Base-by-base conservation (phyloP, 768 basidiomycete genomes). In the Obba rivulosa region DNA sequence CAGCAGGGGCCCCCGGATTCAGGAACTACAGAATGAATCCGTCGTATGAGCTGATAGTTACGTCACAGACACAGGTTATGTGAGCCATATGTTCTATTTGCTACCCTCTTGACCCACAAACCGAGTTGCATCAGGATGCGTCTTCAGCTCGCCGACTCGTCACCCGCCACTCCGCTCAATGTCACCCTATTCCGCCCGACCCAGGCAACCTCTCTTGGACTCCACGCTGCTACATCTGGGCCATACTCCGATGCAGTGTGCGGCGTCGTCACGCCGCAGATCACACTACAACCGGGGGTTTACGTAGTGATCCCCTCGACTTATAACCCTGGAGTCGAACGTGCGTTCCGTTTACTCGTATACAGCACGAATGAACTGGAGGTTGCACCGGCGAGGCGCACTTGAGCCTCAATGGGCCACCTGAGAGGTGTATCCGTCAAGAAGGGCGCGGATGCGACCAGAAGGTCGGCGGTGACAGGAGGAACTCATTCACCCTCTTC, bases 231-330 rank as follows among this genome's bases (percentile, higher is more conserved):
- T 1, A 88, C 90, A 0, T 91, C 92, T 0, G 92, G 91, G 1
- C 77, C 85, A 0, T 95, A 93, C 59, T 77, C 82, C 21, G 89
- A 93, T 52, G 70, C 77, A 0, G 65, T 84, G 23, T 80, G 83
- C 0, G 92, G 93, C 0, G 90, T 86, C 0, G 74, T 72, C 31
- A 86, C 78, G 5, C 73, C 78, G 0, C 71, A 69, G 31, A 66
- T 76, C 4, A 67, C 71, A 14, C 49, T 90, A 37, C 69, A 70
- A 3, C 60, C 74, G 1, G 90, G 88, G 17, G 78, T 73, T 51
- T 94, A 93, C 64, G 75, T 81, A 54, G 63, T 85, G 17, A 72
- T 93, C 1, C 85, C 87, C 1, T 89, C 85, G 8, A 87, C 86
- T 1, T 88, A 82, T 62, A 69, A 74, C n/a, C 71, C 79, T 1